Base-by-base conservation (phyloP, 2,329 filamentous ascomycete species). In the Colletotrichum spinosum region DNA sequence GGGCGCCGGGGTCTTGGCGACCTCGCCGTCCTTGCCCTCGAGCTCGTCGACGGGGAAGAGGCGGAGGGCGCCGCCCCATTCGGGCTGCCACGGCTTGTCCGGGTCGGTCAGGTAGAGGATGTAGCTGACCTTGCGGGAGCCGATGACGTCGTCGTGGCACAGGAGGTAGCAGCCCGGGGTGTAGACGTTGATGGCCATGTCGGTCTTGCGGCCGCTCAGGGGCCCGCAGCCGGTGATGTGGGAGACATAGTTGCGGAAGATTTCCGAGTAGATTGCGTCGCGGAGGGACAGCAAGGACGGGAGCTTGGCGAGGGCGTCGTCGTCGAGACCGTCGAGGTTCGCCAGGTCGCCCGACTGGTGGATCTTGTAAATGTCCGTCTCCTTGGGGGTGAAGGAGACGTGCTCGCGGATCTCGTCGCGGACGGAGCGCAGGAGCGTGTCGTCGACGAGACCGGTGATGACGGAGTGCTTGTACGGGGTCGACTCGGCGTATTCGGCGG, bases 361-460 rank as follows among this genome's bases (percentile, higher is more conserved):
- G 75, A 99, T 98, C 80, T 97, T 97, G 87, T 99, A 99, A 72
- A 99, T 99, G 78, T 99, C 96, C 52, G 96, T 99, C 80, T 99
- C 96, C 79, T 99, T 99, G 72, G 94, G 94, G 11, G 96, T 97
- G 81, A 99, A 99, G 70, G 92, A 90, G 70, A 99, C 92, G 75
- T 97, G 94, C 71, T 91, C 86, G 78, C 91, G 90, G 78, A 98
- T 95, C 81, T 99, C 96, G 73, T 86, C 81, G 75, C 96, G 94
- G 65, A 99, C 96, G 60, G 88, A 85, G 73, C 94, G 94, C 51
- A 99, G 88, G 15, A 99, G 89, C 52, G 83, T 78, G 72, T 95
- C 91, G 78, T 96, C 84, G 76, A 98, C 90, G 48, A 99, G 83
- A 58, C 87, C 83, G 70, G 89, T 85, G 74, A 99, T 97, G 55